A percentile compares a stretch with the other conserved stretches of the same genome.
Evolutionary conservation across 179 eudicot species (phyloP).

Genomic region (Heliamphora pulchella): DNA sequence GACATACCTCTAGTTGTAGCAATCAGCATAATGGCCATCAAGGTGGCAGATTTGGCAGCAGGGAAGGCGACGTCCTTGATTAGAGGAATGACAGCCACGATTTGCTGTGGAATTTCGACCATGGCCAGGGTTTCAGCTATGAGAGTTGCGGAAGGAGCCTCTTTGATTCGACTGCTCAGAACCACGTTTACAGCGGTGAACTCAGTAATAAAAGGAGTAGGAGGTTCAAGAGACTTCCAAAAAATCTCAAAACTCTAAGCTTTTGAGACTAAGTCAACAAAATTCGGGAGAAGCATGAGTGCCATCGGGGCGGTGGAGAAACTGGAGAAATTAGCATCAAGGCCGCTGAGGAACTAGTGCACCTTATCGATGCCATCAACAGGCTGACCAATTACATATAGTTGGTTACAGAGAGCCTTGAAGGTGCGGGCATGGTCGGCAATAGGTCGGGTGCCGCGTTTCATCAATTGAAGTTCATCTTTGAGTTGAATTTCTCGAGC

Average conservation of each 20-base stretch:
- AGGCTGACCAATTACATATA: too few species aligned
- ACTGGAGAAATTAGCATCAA: not conserved
- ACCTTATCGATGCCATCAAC: not conserved
- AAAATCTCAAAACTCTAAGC: not conserved
- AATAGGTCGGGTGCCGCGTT: too few species aligned
- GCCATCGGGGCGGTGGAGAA: not conserved
- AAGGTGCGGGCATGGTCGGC: too few species aligned
- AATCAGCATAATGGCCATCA: not conserved
- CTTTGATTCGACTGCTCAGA: not conserved
- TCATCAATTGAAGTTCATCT: too few species aligned
- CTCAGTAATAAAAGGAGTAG: not conserved
- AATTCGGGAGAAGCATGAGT: not conserved
- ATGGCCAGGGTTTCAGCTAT: not conserved
- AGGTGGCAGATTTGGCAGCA: not conserved
- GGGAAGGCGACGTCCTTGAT: not conserved
- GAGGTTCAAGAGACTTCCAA: not conserved
- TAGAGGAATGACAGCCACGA: not conserved
- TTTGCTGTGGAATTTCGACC: too few species aligned
- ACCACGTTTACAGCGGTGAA: not conserved
- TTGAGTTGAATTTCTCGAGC: too few species aligned
- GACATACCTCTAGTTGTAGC: not conserved
- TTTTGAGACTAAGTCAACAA: not conserved
- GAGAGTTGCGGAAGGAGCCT: not conserved
- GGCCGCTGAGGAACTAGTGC: not conserved
- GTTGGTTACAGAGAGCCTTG: too few species aligned